Evolutionary conservation across 208 protist genomes (phyloP).

Genomic region (Crithidia acanthocephali): DNA sequence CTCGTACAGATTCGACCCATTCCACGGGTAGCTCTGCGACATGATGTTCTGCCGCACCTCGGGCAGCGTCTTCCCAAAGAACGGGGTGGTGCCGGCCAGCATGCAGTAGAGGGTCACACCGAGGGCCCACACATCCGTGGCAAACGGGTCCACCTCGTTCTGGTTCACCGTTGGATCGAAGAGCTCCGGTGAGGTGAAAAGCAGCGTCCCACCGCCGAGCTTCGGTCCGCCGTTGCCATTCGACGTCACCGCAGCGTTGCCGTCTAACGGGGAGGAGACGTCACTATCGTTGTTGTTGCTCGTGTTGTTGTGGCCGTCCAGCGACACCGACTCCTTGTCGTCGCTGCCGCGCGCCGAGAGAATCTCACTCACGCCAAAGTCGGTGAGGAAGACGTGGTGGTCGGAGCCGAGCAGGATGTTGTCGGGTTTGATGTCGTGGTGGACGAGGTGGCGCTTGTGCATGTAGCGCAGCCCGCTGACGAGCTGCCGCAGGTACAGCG

Average conservation of each 20-base stretch:
- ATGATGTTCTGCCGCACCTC: constrained; percentile 53
- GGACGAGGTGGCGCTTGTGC: constrained; percentile 73
- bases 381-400: constrained; percentile 65
- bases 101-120: constrained; percentile 87
- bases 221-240: constrained; percentile 16
- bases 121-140: constrained; percentile 82
- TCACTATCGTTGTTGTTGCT: not conserved
- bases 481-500: constrained; percentile 72
- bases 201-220: constrained; percentile 58
- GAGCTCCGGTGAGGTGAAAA: constrained; percentile 81
- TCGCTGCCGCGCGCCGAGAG: constrained; percentile 20
- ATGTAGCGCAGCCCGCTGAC: constrained; percentile 78
- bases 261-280: constrained; percentile 1
- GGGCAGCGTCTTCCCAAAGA: constrained; percentile 48
- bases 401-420: constrained; percentile 71
- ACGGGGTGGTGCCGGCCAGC: constrained; percentile 74
- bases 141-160: constrained; percentile 45
- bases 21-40: constrained; percentile 49
- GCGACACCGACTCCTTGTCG: constrained; percentile 17
- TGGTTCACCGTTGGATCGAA: constrained; percentile 28
- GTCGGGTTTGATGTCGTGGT: constrained; percentile 87
- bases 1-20: constrained; percentile 34
- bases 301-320: constrained; percentile 1
- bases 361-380: constrained; percentile 85
- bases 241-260: not conserved